Evolutionary conservation across 2,329 filamentous ascomycete genomes (phyloP).

Genomic region (Diaporthe citriasiana): DNA sequence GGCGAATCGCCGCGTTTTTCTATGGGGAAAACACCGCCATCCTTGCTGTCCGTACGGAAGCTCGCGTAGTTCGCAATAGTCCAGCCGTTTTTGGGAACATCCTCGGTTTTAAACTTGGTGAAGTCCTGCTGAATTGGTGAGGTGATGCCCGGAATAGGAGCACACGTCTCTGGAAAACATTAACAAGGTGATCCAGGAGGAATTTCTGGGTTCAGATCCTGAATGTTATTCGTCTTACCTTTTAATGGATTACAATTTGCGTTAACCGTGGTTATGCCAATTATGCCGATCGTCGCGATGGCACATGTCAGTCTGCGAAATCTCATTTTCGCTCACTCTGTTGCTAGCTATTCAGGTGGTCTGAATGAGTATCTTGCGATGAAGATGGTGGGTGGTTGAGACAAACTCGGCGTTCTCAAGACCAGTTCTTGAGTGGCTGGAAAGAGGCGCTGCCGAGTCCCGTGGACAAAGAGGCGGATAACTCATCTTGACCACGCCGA

Average conservation of each 20-base stretch:
- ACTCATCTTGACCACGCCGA: not conserved
- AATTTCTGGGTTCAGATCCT: not conserved
- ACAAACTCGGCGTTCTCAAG: not conserved
- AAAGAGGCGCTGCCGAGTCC: not conserved
- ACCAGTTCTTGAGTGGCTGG: constrained; percentile 12
- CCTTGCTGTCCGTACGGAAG: constrained; percentile 4
- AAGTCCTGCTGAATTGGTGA: constrained; percentile 16
- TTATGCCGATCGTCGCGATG: not conserved
- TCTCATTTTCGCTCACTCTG: constrained; percentile 10
- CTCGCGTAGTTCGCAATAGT: constrained; percentile 18
- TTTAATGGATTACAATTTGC: constrained; percentile 23
- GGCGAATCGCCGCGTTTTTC: constrained; percentile 24
- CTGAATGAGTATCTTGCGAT: not conserved
- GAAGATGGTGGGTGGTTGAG: no score
- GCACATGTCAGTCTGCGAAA: constrained; percentile 3
- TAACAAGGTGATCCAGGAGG: not conserved
- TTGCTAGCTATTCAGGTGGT: not conserved
- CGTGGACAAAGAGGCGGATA: constrained; percentile 22
- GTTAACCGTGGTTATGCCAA: constrained; percentile 10
- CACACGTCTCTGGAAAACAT: constrained; percentile 5
- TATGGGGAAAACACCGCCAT: constrained; percentile 17
- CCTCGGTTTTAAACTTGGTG: constrained; percentile 7
- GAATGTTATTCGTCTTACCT: not conserved
- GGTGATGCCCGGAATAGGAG: constrained; percentile 18
- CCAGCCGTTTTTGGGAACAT: constrained; percentile 18